These are phyloP conservation scores for Drechslerella coelobrocha DNA, from an alignment of 2,329 filamentous ascomycete species.

Conservation along the genomic window DNA sequence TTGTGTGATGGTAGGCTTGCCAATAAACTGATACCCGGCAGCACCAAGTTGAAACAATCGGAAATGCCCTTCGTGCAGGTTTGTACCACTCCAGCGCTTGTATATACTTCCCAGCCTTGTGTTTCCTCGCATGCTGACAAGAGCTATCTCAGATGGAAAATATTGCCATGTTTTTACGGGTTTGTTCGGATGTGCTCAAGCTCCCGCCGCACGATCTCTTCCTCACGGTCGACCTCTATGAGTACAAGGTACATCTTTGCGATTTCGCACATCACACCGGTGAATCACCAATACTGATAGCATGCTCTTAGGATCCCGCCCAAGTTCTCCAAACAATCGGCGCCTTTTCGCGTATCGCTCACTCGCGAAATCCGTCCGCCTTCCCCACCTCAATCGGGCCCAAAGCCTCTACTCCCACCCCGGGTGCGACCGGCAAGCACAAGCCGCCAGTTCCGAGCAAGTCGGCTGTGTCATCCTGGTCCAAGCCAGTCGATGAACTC, in stretches of 20 bases:
- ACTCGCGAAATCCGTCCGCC: slow-evolving; percentile 72
- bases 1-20: slow-evolving; percentile 11
- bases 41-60: slow-evolving; percentile 75
- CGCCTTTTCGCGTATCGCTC: slow-evolving; percentile 87
- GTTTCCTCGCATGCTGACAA: not conserved
- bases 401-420: slow-evolving; percentile 62
- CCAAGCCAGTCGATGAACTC: slow-evolving; percentile 79
- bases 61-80: slow-evolving; percentile 92
- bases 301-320: slow-evolving; percentile 70
- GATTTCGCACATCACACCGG: not conserved
- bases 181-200: slow-evolving; percentile 81
- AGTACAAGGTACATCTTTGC: slow-evolving; percentile 68
- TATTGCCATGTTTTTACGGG: slow-evolving; percentile 91
- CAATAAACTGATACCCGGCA: slow-evolving; percentile 31
- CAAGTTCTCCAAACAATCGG: slow-evolving; percentile 92
- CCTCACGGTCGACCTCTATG: slow-evolving; percentile 94
- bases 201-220: slow-evolving; percentile 94
- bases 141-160: slow-evolving; percentile 76
- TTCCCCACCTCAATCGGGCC: slow-evolving; percentile 75
- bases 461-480: slow-evolving; percentile 80
- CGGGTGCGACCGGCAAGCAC: slow-evolving; percentile 27
- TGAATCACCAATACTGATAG: not conserved
- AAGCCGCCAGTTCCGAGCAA: slow-evolving; percentile 55
- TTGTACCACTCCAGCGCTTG: not conserved
- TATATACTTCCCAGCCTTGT: not conserved